Percentiles rank a stretch among this genome's conserved stretches.
Evolutionary conservation across 768 basidiomycete species (phyloP).

Genomic region (Lactarius hengduanensis): DNA sequence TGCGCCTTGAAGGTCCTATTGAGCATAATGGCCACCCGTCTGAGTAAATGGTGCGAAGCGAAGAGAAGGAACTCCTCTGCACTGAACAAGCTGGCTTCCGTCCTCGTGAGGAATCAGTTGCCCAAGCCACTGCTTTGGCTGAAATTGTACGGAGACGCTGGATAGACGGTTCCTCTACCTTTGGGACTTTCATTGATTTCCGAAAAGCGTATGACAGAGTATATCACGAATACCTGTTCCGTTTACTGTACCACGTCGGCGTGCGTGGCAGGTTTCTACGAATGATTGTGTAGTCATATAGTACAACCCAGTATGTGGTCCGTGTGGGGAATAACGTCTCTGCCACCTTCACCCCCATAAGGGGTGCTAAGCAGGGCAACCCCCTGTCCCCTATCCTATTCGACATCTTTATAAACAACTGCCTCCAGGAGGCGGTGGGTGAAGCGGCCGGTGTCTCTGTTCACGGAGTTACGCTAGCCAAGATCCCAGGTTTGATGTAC

Average conservation of each 20-base stretch:
- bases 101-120: constrained; percentile 23
- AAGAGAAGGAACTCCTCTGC: not conserved
- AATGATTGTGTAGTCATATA: constrained; percentile 15
- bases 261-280: not conserved
- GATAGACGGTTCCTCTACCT: not conserved
- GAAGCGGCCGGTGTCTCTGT: no score
- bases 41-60: not conserved
- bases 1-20: constrained; percentile 22
- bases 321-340: not conserved
- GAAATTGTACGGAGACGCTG: constrained; percentile 24
- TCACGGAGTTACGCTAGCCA: no score
- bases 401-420: constrained; percentile 18
- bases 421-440: no score
- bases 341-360: constrained; percentile 1
- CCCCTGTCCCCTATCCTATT: constrained; percentile 27
- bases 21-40: constrained; percentile 15
- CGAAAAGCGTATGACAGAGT: constrained; percentile 28
- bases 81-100: constrained; percentile 24
- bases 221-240: constrained; percentile 21
- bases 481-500: constrained; percentile 1
- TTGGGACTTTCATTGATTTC: constrained; percentile 26
- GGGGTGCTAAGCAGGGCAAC: constrained; percentile 25
- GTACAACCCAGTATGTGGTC: not conserved
- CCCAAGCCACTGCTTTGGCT: constrained; percentile 19
- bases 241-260: constrained; percentile 16